Evolutionary conservation across 352 stramenopile genomes (phyloP), one percentile per base, ranked within the genome.

Genomic region (Phytophthora pini): DNA sequence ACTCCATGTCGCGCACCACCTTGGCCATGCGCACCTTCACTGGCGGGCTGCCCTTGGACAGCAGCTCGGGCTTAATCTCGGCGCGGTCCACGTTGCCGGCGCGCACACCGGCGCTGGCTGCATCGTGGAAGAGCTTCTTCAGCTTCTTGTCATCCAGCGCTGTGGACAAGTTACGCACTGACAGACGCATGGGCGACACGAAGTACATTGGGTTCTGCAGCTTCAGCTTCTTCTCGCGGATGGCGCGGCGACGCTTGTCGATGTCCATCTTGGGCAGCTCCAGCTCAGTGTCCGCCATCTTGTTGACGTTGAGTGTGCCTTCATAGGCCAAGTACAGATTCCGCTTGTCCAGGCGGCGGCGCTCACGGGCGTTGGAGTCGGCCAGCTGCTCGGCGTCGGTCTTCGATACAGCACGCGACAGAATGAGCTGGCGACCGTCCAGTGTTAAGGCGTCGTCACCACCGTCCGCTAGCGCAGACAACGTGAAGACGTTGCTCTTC

Each of bases 191-290:
- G 2, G 97, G 96, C 68, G 97, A 99, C 54, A 99, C 96, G 64
- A 99, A 99, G 70, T 99, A 99, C 41, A 99, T 82, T 6, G 97
- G 97, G 61, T 98, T 98, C 68, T 98, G 95, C 27, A 99, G 83
- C 77, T 99, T 99, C 34, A 94, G 88, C 72, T 97, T 98, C 80
- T 99, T 99, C 60, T 99, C 96, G 38, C 90, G 80, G 61, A 97
- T 91, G 2, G 95, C 95, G 26, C 84, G 78, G 41, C 94, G 88
- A 36, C 97, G 86, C 74, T 99, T 99, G 36, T 97, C 86, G 59
- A 98, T 94, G 71, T 99, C 97, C 68, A 88, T 82, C 58, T 96
- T 90, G 15, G 95, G 92, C 39, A 98, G 64, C 40, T 75, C 60
- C 4, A 94, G 70, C 54, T 95, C 82, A 46, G 92, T 88, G 31